Percentiles rank a stretch among this genome's conserved stretches.
Conservation (phyloP, 2,329 filamentous ascomycete species). For the Grosmannia serpens region DNA sequence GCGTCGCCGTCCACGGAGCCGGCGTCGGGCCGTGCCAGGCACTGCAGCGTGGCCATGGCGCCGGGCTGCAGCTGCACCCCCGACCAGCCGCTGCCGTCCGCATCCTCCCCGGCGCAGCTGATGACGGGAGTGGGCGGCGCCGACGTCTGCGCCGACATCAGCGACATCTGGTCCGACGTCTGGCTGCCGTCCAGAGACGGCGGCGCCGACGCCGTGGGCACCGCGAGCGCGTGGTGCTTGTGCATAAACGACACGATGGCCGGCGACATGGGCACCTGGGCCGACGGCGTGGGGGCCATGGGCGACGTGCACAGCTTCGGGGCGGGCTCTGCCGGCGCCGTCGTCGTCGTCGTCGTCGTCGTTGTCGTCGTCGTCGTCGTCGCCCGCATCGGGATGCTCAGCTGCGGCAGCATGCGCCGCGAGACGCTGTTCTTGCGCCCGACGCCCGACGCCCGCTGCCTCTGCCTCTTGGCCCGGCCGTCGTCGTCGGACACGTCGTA, state of each 20-base stretch:
- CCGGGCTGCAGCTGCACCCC: slow-evolving; percentile 67
- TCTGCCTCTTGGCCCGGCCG: slow-evolving; percentile 23
- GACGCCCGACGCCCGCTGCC: slow-evolving; percentile 28
- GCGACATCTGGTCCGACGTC: slow-evolving; percentile 74
- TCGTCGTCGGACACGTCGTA: slow-evolving; percentile 83
- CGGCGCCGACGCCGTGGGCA: slow-evolving; percentile 67
- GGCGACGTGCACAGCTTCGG: slow-evolving; percentile 43
- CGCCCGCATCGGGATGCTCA: slow-evolving; percentile 38
- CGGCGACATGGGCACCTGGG: slow-evolving; percentile 64
- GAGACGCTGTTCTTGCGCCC: slow-evolving; percentile 21
- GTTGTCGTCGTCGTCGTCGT: slow-evolving; percentile 21
- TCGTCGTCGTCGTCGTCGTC: too few relatives aligned
- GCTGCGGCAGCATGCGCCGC: slow-evolving; percentile 28
- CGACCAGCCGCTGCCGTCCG: slow-evolving; percentile 48
- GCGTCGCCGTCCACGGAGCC: slow-evolving; percentile 45
- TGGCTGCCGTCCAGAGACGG: slow-evolving; percentile 85
- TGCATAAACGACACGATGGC: slow-evolving; percentile 61
- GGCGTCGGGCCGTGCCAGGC: slow-evolving; percentile 49
- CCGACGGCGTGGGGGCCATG: slow-evolving; percentile 51
- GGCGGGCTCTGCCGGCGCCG: slow-evolving; percentile 21
- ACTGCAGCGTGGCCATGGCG: slow-evolving; percentile 69
- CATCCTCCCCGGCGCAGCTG: slow-evolving; percentile 40
- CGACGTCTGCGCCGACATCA: slow-evolving; percentile 45
- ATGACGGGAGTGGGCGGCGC: slow-evolving; percentile 76
- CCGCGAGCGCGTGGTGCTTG: slow-evolving; percentile 46